Conservation (phyloP, 768 basidiomycete genomes). For the Peribolospora baueri region DNA sequence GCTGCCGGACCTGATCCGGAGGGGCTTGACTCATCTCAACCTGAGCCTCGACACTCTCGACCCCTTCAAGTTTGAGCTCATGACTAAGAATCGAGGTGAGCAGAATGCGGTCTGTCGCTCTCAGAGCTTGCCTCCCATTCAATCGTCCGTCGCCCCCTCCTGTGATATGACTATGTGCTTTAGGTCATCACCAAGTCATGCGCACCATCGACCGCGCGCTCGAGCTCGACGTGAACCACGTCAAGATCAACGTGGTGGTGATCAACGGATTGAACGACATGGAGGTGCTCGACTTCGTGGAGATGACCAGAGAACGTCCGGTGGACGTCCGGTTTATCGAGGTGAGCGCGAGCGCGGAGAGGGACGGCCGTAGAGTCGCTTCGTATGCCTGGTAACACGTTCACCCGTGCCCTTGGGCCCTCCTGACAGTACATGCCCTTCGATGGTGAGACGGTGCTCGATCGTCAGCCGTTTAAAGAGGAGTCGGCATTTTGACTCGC, state of each 20-base stretch:
- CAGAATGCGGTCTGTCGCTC: background rate
- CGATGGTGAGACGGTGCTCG: conserved; percentile 29
- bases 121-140: background rate
- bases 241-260: conserved; percentile 68
- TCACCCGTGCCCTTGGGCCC: no score
- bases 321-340: conserved; percentile 69
- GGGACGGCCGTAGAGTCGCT: no score
- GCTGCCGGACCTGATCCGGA: conserved; percentile 38
- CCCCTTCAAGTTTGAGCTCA: conserved; percentile 64
- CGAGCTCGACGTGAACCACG: conserved; percentile 26
- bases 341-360: no score
- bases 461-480: background rate
- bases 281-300: conserved; percentile 57
- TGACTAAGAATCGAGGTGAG: conserved; percentile 38
- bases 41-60: conserved; percentile 55
- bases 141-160: background rate
- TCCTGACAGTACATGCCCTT: conserved; percentile 53
- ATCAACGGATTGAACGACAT: conserved; percentile 55
- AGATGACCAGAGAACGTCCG: conserved; percentile 37
- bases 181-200: conserved; percentile 49
- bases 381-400: no score
- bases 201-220: conserved; percentile 42
- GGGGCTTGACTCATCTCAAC: conserved; percentile 52
- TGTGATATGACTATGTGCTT: no score
- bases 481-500: background rate